Evolutionary conservation across 1,139 yeast genomes (phyloP).

Genomic region (Lodderomyces jiufengensis): DNA sequence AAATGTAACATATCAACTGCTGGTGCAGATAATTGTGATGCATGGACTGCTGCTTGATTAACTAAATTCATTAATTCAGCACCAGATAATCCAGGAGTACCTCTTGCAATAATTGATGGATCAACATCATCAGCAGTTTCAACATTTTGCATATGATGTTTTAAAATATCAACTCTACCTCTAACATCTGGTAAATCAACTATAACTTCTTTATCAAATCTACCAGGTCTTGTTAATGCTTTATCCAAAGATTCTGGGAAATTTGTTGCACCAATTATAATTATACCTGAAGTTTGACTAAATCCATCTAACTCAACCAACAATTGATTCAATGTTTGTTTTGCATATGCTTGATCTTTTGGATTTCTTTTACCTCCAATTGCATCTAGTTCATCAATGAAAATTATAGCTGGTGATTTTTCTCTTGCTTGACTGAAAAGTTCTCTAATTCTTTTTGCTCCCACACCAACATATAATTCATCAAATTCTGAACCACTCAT

Average conservation of each 20-base stretch:
- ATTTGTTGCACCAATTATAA: slow-evolving; percentile 96
- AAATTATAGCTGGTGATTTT: slow-evolving; percentile 94
- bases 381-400: slow-evolving; percentile 87
- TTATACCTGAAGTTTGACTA: slow-evolving; percentile 87
- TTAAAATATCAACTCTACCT: slow-evolving; percentile 89
- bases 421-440: slow-evolving; percentile 90
- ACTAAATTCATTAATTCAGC: slow-evolving; percentile 95
- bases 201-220: slow-evolving; percentile 93
- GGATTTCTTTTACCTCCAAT: slow-evolving; percentile 98
- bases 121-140: slow-evolving; percentile 84
- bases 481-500: slow-evolving; percentile 99
- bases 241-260: slow-evolving; percentile 96
- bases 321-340: slow-evolving; percentile 92
- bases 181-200: slow-evolving; percentile 97
- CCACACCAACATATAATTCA: slow-evolving; percentile 97
- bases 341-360: slow-evolving; percentile 95
- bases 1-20: slow-evolving; percentile 88
- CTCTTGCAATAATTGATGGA: slow-evolving; percentile 85
- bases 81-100: slow-evolving; percentile 96
- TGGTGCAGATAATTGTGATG: slow-evolving; percentile 88
- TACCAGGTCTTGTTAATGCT: slow-evolving; percentile 96
- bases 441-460: slow-evolving; percentile 96
- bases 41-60: slow-evolving; percentile 96
- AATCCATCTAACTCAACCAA: slow-evolving; percentile 96
- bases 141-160: slow-evolving; percentile 89